Base-by-base conservation (phyloP, 2,329 filamentous ascomycete species). In the Penicillium sp. region DNA sequence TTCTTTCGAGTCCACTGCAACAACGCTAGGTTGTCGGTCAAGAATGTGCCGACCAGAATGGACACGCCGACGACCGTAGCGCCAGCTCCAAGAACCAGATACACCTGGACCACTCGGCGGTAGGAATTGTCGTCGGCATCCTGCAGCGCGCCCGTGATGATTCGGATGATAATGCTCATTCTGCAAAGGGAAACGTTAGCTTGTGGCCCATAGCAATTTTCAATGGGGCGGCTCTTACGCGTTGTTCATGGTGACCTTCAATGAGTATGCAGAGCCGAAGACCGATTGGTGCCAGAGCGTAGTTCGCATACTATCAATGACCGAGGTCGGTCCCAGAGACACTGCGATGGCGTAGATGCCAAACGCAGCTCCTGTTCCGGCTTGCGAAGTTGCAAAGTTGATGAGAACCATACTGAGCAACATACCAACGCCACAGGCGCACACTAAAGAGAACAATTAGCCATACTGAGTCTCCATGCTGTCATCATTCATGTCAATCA, bases 241-340 rank as follows among this genome's bases (percentile, higher is more conserved):
- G 52, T 87, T 87, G 64, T 86, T 86, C 64, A 86, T 82, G 21
- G 81, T 81, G 34, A 86, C 79, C 55, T 87, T 87, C 52, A 86
- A 68, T 1, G 82, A 77, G 55, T 86, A 86, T 0, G 81, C 85
- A 0, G 82, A 81, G 0, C 84, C 84, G 54, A 86, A 87, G 0
- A 84, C 81, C 2, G 81, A 81, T 52, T 83, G 81, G 24, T 85
- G 76, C 81, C 82, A 85, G 67, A 87, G 79, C 0, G 78, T 78
- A 0, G 84, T 85, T 14, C 85, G 81, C 24, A 86, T 83, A 21
- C 80, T 75, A 62, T 87, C 84, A 49, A 87, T 85, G 54, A 86
- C 83, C 3, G 79, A 75, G 0, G 83, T 84, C 0, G 84, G 83
- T 0, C 84, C 84, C 1, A 86, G 73, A 0, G 78, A 80, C 4